Evolutionary conservation across 2,329 filamentous ascomycete species (phyloP), one percentile per base, ranked within the genome.

Genomic region (Grosmannia penicillata): DNA sequence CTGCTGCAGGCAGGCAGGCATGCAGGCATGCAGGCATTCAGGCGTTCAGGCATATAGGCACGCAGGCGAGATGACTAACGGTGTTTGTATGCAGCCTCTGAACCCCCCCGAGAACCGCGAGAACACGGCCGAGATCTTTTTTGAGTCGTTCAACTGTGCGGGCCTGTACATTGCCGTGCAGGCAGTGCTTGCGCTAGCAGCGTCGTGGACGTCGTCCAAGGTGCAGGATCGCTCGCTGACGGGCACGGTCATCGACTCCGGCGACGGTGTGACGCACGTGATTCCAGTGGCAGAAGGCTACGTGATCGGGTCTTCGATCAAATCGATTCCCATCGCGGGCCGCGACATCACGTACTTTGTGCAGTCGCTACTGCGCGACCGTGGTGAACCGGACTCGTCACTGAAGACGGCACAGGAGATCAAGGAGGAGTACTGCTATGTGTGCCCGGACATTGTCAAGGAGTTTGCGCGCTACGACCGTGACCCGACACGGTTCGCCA

Each of bases 301-400:
- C 61, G 91, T 98, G 49, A 98, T 98, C 57, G 91, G 89, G 31
- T 96, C 89, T 22, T 95, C 89, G 17, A 98, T 98, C 66, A 98
- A 98, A 68, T 95, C 87, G 45, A 94, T 98, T 50, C 91, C 93
- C 7, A 94, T 98, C 52, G 91, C 91, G 38, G 91, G 91, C 54
- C 82, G 91, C 61, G 93, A 98, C 57, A 93, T 98, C 52, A 98
- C 91, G 53, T 95, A 96, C 62, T 98, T 98, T 55, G 89, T 98
- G 37, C 91, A 98, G 62, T 93, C 83, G 45, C 72, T 98, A 43
- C 78, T 98, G 36, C 81, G 91, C 63, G 91, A 98, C 61, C 82
- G 91, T 51, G 89, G 89, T 50, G 91, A 98, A 69, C 79, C 91
- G 18, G 91, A 98, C 57, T 95, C 87, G 54, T 93, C 86, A 41